Base-by-base conservation (phyloP, 2,329 filamentous ascomycete genomes). In the Fusarium sp. region DNA sequence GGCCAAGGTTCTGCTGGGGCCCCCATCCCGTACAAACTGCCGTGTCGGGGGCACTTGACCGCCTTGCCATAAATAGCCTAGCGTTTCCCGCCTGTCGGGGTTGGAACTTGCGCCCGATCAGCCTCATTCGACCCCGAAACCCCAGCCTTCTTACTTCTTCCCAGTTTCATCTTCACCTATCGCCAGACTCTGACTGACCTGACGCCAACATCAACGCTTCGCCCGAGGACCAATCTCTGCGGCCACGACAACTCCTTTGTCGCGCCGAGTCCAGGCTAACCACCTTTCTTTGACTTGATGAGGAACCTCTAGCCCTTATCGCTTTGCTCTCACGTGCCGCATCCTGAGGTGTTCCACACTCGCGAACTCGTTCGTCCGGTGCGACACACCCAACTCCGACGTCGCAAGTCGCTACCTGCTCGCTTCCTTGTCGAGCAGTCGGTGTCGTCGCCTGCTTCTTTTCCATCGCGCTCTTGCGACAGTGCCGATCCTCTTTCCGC, bases 341-440 rank as follows among this genome's bases (percentile, higher is more conserved):
- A 42, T 42, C 20, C 40, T 42, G 20, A 42, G 20, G 40, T 70
- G 66, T 62, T 77, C 60, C 68, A 52, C 69, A 70, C 73, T 68
- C 62, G 65, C 65, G 70, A 70, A 68, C 70, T 69, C 66, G 47
- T 68, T 42, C 69, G 47, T 70, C 66, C 69, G 68, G 73, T 73
- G 69, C 69, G 68, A 78, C 75, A 69, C 64, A 65, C 65, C 76
- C 68, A 65, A 65, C 70, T 75, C 77, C 74, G 76, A 79, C 77
- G 71, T 79, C 77, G 77, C 77, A 78, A 67, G 40, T 65, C 65
- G 64, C 68, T 68, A 47, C 54, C 45, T 66, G 27, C 71, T 69
- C 40, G 40, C 57, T 73, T 50, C 69, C 66, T 63, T 62, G 58
- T 68, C 31, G 56, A 74, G 47, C 62, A 71, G 61, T 62, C 65